phyloP scores from a whole-genome alignment of 2,329 filamentous ascomycete genomes.

The Pezicula neosporulosa region DNA sequence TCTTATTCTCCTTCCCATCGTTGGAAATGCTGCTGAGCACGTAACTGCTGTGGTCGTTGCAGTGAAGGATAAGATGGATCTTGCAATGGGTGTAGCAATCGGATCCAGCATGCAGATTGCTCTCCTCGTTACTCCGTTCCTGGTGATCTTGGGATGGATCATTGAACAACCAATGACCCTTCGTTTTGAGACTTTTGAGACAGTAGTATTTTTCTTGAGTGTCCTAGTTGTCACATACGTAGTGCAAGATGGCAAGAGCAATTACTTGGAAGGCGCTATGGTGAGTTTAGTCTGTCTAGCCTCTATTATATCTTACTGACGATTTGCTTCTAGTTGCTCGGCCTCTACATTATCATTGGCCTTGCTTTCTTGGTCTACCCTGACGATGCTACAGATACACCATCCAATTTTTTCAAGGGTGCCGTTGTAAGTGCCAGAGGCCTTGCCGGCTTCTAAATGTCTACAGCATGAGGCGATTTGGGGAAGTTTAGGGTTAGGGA shows the following conservation, averaged over 20 bases:
- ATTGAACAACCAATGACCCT: constrained; percentile 66
- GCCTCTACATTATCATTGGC: constrained; percentile 53
- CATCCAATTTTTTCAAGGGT: background rate
- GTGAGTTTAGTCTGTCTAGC: constrained; percentile 33
- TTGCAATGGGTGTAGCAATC: constrained; percentile 77
- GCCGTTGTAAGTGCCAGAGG: background rate
- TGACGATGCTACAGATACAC: constrained; percentile 36
- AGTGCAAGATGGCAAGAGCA: constrained; percentile 78
- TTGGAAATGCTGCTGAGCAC: constrained; percentile 78
- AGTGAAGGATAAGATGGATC: constrained; percentile 71
- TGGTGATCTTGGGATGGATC: constrained; percentile 66
- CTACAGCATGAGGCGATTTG: no score
- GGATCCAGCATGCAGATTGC: constrained; percentile 82
- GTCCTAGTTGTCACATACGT: constrained; percentile 73
- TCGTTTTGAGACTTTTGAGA: constrained; percentile 79
- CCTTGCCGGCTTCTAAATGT: no score
- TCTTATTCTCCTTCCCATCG: constrained; percentile 74
- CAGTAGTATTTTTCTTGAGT: constrained; percentile 72
- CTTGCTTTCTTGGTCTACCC: constrained; percentile 60
- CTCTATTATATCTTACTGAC: background rate
- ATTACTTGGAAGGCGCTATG: constrained; percentile 81
- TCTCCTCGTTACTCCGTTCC: constrained; percentile 67
- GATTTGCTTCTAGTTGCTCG: constrained; percentile 46
- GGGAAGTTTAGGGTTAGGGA: no score
- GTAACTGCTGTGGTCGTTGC: constrained; percentile 80